Percentiles rank a stretch among this genome's conserved stretches.
Conservation (phyloP, 768 basidiomycete species). For the Mrakia blollopis region DNA sequence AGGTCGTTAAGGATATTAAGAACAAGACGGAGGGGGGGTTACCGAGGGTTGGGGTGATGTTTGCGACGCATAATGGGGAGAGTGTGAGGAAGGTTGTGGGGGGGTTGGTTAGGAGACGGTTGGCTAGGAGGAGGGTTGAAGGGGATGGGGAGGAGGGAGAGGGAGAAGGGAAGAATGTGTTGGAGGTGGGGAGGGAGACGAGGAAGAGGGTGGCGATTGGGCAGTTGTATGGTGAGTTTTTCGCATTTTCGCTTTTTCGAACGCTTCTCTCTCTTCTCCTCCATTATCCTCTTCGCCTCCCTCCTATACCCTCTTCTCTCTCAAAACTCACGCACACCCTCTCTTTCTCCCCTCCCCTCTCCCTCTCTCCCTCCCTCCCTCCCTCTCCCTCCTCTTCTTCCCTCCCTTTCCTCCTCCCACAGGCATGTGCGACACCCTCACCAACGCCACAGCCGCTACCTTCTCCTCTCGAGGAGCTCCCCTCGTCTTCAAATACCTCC, state of each 20-base stretch:
- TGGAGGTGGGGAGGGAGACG: constrained; percentile 52
- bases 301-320: no score
- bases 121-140: constrained; percentile 49
- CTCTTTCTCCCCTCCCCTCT: no score
- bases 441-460: constrained; percentile 18
- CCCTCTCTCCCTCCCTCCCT: no score
- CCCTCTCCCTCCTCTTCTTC: background rate
- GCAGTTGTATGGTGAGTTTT: constrained; percentile 69
- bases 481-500: constrained; percentile 61
- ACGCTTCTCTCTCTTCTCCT: background rate
- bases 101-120: constrained; percentile 55
- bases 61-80: constrained; percentile 80
- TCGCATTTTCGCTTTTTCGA: no score
- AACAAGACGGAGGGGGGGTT: constrained; percentile 36
- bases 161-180: constrained; percentile 53
- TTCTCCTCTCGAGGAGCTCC: constrained; percentile 27
- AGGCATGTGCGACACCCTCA: constrained; percentile 34
- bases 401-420: background rate
- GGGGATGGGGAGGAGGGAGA: constrained; percentile 59
- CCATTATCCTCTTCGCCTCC: no score
- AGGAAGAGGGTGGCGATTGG: constrained; percentile 66
- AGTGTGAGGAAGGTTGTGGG: constrained; percentile 61
- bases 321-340: background rate
- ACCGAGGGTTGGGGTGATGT: constrained; percentile 59
- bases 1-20: constrained; percentile 50